Evolutionary conservation across 176 grass and related monocot genomes (phyloP).

Genomic region (Bonia amplexicaulis): DNA sequence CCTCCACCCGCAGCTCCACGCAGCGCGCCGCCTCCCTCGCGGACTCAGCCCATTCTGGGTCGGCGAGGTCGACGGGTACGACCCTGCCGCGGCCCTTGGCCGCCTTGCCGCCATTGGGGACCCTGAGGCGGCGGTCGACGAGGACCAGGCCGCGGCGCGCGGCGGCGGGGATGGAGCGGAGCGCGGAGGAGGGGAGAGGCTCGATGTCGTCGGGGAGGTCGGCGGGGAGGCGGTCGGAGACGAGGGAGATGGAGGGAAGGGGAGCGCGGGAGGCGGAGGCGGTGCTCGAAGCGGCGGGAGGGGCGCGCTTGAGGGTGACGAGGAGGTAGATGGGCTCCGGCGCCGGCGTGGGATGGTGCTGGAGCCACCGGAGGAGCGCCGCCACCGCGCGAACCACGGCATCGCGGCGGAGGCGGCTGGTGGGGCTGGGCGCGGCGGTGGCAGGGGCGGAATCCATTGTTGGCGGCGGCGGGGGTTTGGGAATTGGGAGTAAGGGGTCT

Average conservation of each 20-base stretch:
- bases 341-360: constrained; percentile 23
- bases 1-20: constrained; percentile 40
- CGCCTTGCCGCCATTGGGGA: constrained; percentile 23
- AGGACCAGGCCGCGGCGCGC: constrained; percentile 51
- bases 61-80: constrained; percentile 41
- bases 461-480: constrained; percentile 17
- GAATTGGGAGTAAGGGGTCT: not conserved
- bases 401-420: constrained; percentile 29
- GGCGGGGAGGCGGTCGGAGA: constrained; percentile 34
- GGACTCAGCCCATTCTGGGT: constrained; percentile 33
- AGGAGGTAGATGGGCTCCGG: constrained; percentile 53
- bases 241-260: constrained; percentile 39
- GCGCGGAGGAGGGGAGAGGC: constrained; percentile 31
- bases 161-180: constrained; percentile 34
- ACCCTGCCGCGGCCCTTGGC: constrained; percentile 17
- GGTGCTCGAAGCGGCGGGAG: constrained; percentile 37
- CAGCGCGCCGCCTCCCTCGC: constrained; percentile 27
- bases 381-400: constrained; percentile 40
- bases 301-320: constrained; percentile 39
- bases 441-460: not conserved
- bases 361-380: constrained; percentile 54
- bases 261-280: constrained; percentile 45
- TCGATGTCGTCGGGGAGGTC: constrained; percentile 36
- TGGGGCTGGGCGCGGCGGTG: not conserved
- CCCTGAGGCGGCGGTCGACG: constrained; percentile 36